These are phyloP conservation scores for Crithidia bombi DNA, from an alignment of 208 protist species.

Conservation along the genomic window DNA sequence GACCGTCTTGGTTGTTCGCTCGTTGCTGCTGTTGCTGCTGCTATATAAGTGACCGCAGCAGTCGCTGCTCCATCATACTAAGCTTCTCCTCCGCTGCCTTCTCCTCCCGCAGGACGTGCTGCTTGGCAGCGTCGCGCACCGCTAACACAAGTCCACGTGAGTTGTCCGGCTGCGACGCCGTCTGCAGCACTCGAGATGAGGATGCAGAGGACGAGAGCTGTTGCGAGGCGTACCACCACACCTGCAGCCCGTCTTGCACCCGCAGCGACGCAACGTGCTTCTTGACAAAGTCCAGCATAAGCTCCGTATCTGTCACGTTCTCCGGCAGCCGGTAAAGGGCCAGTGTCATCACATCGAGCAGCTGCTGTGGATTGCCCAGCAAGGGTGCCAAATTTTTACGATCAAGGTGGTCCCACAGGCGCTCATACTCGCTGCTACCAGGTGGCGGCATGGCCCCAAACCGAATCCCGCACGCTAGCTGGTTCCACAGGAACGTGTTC, in stretches of 20 bases:
- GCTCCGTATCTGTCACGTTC: conserved; percentile 8
- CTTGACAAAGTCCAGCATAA: conserved; percentile 38
- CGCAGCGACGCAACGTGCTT: conserved; percentile 50
- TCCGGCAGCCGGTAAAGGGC: conserved; percentile 32
- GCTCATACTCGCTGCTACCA: conserved; percentile 19
- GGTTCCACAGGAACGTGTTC: conserved; percentile 71
- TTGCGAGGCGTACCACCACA: conserved; percentile 43
- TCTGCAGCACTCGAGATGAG: background rate
- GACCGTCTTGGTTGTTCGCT: background rate
- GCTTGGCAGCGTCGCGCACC: conserved; percentile 30
- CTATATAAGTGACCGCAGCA: conserved; percentile 21
- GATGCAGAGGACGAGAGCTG: conserved; percentile 10
- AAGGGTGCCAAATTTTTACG: conserved; percentile 41
- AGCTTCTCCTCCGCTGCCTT: conserved; percentile 27
- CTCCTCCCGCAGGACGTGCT: conserved; percentile 23
- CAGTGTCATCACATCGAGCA: conserved; percentile 46
- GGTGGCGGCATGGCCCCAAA: conserved; percentile 31
- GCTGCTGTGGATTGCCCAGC: conserved; percentile 42
- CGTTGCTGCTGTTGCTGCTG: background rate
- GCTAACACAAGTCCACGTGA: conserved; percentile 21
- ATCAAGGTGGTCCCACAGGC: conserved; percentile 47
- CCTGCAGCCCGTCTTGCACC: conserved; percentile 50
- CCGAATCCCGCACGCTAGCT: conserved; percentile 45
- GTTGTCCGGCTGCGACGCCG: conserved; percentile 6
- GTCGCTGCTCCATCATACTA: conserved; percentile 33